These are phyloP conservation scores for Coniferiporia weirii DNA, from an alignment of 1,284 basidiomycete genomes.

Conservation along the genomic window DNA sequence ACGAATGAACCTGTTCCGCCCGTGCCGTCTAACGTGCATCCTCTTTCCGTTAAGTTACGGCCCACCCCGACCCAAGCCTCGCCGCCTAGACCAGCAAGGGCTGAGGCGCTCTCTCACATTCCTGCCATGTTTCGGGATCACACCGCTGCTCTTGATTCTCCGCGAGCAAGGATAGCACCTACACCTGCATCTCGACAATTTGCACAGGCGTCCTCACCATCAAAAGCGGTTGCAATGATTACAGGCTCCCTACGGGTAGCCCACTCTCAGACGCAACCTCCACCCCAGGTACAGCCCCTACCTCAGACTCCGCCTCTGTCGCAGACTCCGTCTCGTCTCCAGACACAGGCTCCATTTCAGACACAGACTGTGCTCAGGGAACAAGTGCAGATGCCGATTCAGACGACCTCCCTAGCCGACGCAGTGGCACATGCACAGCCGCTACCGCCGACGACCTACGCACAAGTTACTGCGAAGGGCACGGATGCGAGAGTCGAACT, in stretches of 20 bases:
- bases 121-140: constrained; percentile 14
- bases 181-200: background rate
- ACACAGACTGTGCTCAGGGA: background rate
- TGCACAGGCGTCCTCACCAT: background rate
- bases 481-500: background rate
- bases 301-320: background rate
- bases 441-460: background rate
- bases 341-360: background rate
- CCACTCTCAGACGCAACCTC: background rate
- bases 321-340: background rate
- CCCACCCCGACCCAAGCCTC: background rate
- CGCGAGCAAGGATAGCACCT: background rate
- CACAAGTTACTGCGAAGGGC: background rate
- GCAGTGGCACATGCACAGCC: background rate
- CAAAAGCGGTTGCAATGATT: background rate
- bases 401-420: background rate
- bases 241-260: background rate
- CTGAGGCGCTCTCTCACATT: constrained; percentile 5
- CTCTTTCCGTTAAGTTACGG: background rate
- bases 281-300: background rate
- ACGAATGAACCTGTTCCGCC: constrained; percentile 24
- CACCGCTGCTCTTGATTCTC: background rate
- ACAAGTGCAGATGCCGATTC: background rate
- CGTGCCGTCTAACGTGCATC: constrained; percentile 20
- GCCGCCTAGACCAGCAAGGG: constrained; percentile 7